A percentile compares a stretch with the other conserved stretches of the same genome.
phyloP scores from a whole-genome alignment of 306 rosid genomes.

The Abrus precatorius region DNA sequence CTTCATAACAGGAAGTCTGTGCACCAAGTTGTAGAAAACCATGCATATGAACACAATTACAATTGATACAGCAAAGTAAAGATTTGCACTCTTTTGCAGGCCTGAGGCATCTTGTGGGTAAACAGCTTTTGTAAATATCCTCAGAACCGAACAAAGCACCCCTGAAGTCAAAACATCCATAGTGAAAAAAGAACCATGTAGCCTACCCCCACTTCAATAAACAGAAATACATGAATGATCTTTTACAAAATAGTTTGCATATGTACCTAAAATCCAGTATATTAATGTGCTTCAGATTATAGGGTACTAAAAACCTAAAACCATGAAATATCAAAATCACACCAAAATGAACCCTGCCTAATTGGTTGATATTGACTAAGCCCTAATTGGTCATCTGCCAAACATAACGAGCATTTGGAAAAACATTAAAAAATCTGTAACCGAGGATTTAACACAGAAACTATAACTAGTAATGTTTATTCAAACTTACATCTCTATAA shows the following conservation, averaged over 20 bases:
- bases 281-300: constrained; percentile 11
- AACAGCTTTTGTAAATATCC: constrained; percentile 83
- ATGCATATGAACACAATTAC: constrained; percentile 72
- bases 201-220: constrained; percentile 20
- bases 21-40: constrained; percentile 70
- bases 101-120: constrained; percentile 79
- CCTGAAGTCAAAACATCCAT: constrained; percentile 56
- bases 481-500: too few species aligned
- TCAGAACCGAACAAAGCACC: constrained; percentile 75
- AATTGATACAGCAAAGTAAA: constrained; percentile 78
- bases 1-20: constrained; percentile 83
- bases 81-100: constrained; percentile 79
- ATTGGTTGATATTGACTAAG: background rate
- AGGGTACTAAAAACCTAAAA: background rate
- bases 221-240: constrained; percentile 33
- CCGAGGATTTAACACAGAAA: too few species aligned
- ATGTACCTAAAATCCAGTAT: constrained; percentile 2
- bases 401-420: too few species aligned
- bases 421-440: too few species aligned
- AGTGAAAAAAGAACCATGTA: background rate
- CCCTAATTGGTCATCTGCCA: background rate
- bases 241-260: constrained; percentile 1
- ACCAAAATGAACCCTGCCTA: background rate
- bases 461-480: too few species aligned
- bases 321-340: background rate